Evolutionary conservation across 2,329 filamentous ascomycete genomes (phyloP).

Genomic region (Diplodia intermedia): DNA sequence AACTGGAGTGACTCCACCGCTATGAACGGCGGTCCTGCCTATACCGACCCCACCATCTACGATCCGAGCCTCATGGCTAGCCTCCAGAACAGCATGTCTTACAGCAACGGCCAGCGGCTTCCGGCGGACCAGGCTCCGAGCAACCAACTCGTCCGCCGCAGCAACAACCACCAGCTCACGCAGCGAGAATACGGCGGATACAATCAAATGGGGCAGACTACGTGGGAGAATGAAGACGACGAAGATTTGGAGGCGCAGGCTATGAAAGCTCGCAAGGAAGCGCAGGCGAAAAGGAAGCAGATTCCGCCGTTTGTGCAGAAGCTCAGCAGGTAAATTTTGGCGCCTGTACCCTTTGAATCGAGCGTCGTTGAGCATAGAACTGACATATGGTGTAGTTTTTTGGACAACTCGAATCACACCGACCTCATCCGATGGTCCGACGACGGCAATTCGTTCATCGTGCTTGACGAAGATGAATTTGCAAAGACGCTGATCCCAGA

Average conservation of each 20-base stretch:
- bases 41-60: constrained; percentile 48
- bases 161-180: constrained; percentile 56
- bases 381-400: constrained; percentile 69
- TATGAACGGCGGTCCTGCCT: constrained; percentile 40
- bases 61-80: constrained; percentile 41
- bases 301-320: constrained; percentile 99
- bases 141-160: constrained; percentile 55
- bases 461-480: constrained; percentile 92
- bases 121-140: constrained; percentile 38
- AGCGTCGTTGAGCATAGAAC: constrained; percentile 1
- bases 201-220: constrained; percentile 56
- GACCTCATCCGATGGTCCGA: constrained; percentile 97
- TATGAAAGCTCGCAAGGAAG: constrained; percentile 81
- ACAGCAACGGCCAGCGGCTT: constrained; percentile 34
- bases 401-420: constrained; percentile 91
- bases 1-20: constrained; percentile 43
- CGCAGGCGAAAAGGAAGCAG: constrained; percentile 88
- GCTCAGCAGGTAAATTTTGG: constrained; percentile 78
- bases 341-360: not conserved
- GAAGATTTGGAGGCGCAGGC: constrained; percentile 82
- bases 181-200: constrained; percentile 38
- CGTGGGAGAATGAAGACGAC: constrained; percentile 72
- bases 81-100: constrained; percentile 35
- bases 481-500: constrained; percentile 76
- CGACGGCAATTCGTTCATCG: constrained; percentile 94